A percentile compares a stretch with the other conserved stretches of the same genome.
These are phyloP conservation scores for Isatis tinctoria DNA, from an alignment of 345 rosid species.

Conservation along the genomic window DNA sequence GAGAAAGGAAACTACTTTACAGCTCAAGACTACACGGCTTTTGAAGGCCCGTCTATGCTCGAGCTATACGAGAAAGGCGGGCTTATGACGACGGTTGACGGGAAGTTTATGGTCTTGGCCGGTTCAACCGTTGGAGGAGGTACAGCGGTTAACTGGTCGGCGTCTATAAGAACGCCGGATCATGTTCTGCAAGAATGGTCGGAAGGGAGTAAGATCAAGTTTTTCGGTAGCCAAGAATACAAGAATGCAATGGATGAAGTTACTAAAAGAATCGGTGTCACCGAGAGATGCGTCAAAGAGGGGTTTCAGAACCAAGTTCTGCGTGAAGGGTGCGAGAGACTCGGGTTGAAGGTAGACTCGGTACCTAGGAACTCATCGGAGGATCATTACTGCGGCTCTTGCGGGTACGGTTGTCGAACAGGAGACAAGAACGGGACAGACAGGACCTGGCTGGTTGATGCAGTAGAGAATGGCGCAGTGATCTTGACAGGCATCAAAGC, in stretches of 20 bases:
- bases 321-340: conserved; percentile 53
- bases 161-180: conserved; percentile 45
- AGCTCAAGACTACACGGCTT: conserved; percentile 41
- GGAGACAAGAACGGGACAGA: conserved; percentile 58
- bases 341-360: conserved; percentile 40
- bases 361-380: conserved; percentile 44
- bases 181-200: conserved; percentile 47
- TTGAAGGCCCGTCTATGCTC: conserved; percentile 47
- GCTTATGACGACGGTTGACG: conserved; percentile 32
- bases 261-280: conserved; percentile 43
- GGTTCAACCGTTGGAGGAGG: conserved; percentile 64
- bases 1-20: conserved; percentile 59
- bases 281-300: conserved; percentile 34
- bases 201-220: conserved; percentile 37
- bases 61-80: conserved; percentile 48
- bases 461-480: conserved; percentile 44
- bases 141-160: conserved; percentile 57
- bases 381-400: conserved; percentile 56
- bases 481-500: conserved; percentile 53
- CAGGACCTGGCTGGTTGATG: conserved; percentile 56
- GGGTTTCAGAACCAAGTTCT: conserved; percentile 57
- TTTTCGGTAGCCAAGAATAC: conserved; percentile 45
- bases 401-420: conserved; percentile 46
- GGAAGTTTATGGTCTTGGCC: conserved; percentile 38
- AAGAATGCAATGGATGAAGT: conserved; percentile 46